Percentiles rank a stretch among this genome's conserved stretches.
phyloP scores from a whole-genome alignment of 208 protist genomes.

The Leishmania major region DNA sequence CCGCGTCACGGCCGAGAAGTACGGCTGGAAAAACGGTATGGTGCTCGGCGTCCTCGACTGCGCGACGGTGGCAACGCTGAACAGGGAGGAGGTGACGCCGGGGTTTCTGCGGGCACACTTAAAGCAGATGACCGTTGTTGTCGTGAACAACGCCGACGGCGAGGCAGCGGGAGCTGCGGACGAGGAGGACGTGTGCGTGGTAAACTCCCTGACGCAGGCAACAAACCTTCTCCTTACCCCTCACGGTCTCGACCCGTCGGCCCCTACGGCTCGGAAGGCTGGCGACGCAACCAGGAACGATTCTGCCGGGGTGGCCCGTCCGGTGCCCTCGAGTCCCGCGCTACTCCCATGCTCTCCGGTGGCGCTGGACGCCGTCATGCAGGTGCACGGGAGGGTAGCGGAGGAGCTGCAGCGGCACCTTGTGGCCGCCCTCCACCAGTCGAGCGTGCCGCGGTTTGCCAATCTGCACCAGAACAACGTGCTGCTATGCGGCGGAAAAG shows the following conservation, averaged over 20 bases:
- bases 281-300: background rate
- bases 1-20: constrained; percentile 36
- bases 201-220: constrained; percentile 38
- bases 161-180: constrained; percentile 8
- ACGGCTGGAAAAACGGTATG: constrained; percentile 53
- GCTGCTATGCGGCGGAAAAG: constrained; percentile 79
- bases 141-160: constrained; percentile 24
- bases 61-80: constrained; percentile 45
- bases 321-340: background rate
- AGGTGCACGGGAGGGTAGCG: constrained; percentile 57
- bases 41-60: constrained; percentile 60
- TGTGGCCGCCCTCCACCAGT: constrained; percentile 32
- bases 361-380: constrained; percentile 39
- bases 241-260: constrained; percentile 13
- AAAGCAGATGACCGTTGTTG: constrained; percentile 33
- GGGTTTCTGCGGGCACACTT: constrained; percentile 69
- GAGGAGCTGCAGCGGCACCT: constrained; percentile 57
- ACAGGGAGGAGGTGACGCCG: constrained; percentile 61
- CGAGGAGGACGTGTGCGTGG: constrained; percentile 23
- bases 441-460: constrained; percentile 21
- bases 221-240: constrained; percentile 76
- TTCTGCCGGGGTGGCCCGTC: background rate
- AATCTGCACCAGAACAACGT: constrained; percentile 58
- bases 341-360: background rate
- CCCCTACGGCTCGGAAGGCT: background rate